A percentile compares a stretch with the other conserved stretches of the same genome.
Conservation (phyloP, 176 grass and related monocot species). For the Cenchrus purpureus region DNA sequence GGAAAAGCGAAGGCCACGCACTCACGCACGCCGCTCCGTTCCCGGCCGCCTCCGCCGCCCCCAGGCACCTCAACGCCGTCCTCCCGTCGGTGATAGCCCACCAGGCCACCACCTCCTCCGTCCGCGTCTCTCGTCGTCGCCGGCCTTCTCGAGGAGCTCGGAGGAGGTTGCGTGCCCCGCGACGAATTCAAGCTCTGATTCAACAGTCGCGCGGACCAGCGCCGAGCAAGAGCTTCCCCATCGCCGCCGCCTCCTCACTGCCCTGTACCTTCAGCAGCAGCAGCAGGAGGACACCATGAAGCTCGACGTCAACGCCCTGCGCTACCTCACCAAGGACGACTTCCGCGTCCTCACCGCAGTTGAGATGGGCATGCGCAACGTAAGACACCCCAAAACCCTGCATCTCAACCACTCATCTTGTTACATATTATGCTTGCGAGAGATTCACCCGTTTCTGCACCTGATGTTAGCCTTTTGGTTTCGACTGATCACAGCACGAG, state of each 20-base stretch:
- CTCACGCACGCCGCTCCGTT: neutral
- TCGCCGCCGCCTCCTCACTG: neutral
- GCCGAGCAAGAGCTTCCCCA: neutral
- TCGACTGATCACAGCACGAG: conserved; percentile 69
- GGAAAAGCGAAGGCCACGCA: neutral
- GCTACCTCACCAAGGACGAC: conserved; percentile 88
- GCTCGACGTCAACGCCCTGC: conserved; percentile 83
- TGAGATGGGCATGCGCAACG: conserved; percentile 98
- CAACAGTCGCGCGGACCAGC: neutral
- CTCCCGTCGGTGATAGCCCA: neutral
- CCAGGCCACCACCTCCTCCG: too few species aligned
- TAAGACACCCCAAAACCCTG: conserved; percentile 29
- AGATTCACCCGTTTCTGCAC: neutral
- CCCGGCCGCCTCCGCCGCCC: neutral
- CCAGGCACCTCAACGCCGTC: neutral
- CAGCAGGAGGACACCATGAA: conserved; percentile 55
- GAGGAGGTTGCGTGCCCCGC: neutral
- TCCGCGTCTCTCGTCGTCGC: neutral
- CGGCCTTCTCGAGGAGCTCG: neutral
- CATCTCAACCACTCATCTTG: neutral
- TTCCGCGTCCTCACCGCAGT: conserved; percentile 88
- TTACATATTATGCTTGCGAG: neutral
- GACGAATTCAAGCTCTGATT: neutral
- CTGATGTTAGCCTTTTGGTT: neutral
- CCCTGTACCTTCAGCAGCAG: neutral